Base-by-base conservation (phyloP, 176 grass and related monocot species). In the Triticum turgidum region DNA sequence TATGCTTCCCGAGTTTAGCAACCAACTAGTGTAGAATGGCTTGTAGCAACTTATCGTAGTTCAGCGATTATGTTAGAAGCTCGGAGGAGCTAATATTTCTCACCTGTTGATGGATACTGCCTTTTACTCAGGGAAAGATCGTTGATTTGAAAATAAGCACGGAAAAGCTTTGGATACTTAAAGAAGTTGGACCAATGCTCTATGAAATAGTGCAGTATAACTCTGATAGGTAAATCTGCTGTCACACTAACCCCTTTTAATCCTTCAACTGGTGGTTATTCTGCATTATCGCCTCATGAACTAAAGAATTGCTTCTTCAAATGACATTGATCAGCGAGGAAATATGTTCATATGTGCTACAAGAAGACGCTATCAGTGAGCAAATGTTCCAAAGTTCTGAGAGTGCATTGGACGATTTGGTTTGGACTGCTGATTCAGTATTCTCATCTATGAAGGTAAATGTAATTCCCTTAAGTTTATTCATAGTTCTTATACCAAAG, bases 331-430 rank as follows among this genome's bases (percentile, higher is more conserved):
- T 56, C 37, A 96, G 96, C 85, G 88, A 88, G 87, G 64, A 73
- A 45, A 85, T 79, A 61, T 86, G 32, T 82, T 85, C 76, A 51
- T 98, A 91, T 87, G 91, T 86, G 87, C 88, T 96, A 86, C 93
- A 98, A 98, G 96, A 98, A 89, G 96, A 94, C 70, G 86, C 81
- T 88, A 89, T 98, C 51, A 88, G 86, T 82, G 93, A 98, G 61
- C 96, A 96, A 78, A 85, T 98, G 22, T 98, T 98, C 88, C 93
- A 98, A 89, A 90, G 83, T 91, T 98, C 90, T 61, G 96, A 98
- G 78, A 86, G 92, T 94, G 30, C 87, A 78, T 86, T 94, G 75
- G 92, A 97, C 73, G 96, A 94, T 92, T 79, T 98, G 76, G 91
- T 98, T 72, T 98, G 93, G 93, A 94, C 90, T 79, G 89, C 86